phyloP scores from a whole-genome alignment of 2,329 filamentous ascomycete genomes.

The Aspergillus sp. region DNA sequence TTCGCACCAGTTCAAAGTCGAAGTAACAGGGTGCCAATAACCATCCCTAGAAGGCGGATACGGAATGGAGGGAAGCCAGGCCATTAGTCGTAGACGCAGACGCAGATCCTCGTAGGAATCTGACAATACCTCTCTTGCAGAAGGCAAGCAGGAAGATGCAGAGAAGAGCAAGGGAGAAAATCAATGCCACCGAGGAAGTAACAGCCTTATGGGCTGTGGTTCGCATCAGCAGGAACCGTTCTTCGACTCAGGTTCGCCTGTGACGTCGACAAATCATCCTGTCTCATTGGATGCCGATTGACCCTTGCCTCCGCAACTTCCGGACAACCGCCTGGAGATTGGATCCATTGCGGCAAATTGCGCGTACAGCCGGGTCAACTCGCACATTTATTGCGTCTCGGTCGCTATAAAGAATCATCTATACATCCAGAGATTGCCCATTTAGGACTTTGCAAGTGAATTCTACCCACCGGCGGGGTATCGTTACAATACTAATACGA shows the following conservation, averaged over 20 bases:
- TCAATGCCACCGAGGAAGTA: not conserved
- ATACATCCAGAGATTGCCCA: too few relatives aligned
- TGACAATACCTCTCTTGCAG: not conserved
- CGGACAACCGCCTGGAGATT: not conserved
- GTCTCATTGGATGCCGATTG: slow-evolving; percentile 9
- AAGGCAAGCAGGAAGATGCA: not conserved
- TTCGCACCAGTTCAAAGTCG: slow-evolving; percentile 77
- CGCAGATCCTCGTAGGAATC: slow-evolving; percentile 10
- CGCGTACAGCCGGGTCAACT: too few relatives aligned
- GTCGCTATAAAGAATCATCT: too few relatives aligned
- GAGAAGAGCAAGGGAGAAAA: not conserved
- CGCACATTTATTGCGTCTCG: too few relatives aligned
- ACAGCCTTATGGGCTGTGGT: not conserved
- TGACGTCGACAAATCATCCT: slow-evolving; percentile 10
- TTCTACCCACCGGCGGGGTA: not conserved
- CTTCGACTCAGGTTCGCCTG: not conserved
- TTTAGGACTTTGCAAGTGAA: not conserved
- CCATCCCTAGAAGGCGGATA: slow-evolving; percentile 54
- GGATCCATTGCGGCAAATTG: too few relatives aligned
- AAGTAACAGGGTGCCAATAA: slow-evolving; percentile 69
- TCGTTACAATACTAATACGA: not conserved
- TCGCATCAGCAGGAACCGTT: slow-evolving; percentile 7
- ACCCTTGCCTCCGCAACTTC: not conserved
- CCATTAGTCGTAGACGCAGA: slow-evolving; percentile 23
- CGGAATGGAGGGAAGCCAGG: slow-evolving; percentile 33